Evolutionary conservation across 2,329 filamentous ascomycete genomes (phyloP).

Genomic region (Penicillium sumatraense): DNA sequence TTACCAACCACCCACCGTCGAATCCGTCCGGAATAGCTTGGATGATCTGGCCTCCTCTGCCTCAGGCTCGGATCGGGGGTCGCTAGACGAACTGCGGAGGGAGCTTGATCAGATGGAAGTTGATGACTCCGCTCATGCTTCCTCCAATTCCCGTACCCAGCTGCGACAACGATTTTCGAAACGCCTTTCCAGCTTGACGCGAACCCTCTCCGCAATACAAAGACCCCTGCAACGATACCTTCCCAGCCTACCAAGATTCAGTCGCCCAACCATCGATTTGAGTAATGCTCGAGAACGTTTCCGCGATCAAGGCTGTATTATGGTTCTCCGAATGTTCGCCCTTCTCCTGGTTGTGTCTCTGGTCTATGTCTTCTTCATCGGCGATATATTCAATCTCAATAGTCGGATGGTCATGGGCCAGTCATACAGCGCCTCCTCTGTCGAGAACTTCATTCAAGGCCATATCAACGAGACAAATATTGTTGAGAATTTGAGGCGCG

Average conservation of each 20-base stretch:
- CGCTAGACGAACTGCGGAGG: slow-evolving; percentile 70
- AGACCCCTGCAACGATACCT: slow-evolving; percentile 55
- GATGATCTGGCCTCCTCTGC: slow-evolving; percentile 60
- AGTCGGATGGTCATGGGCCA: slow-evolving; percentile 67
- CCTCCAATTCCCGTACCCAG: slow-evolving; percentile 39
- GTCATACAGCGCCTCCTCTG: slow-evolving; percentile 81
- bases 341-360: slow-evolving; percentile 75
- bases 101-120: slow-evolving; percentile 91
- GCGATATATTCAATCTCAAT: slow-evolving; percentile 76
- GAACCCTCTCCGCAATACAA: slow-evolving; percentile 62
- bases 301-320: slow-evolving; percentile 62
- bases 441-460: slow-evolving; percentile 74
- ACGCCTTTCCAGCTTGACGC: slow-evolving; percentile 59
- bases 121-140: slow-evolving; percentile 62
- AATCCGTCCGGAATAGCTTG: slow-evolving; percentile 71
- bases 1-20: slow-evolving; percentile 81
- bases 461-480: slow-evolving; percentile 73
- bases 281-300: slow-evolving; percentile 35
- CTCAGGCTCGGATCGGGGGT: slow-evolving; percentile 57
- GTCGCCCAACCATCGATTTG: slow-evolving; percentile 45
- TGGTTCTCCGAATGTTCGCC: slow-evolving; percentile 74
- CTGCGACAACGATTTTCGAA: slow-evolving; percentile 60
- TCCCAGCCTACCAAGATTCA: slow-evolving; percentile 47
- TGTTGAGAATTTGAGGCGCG: slow-evolving; percentile 73
- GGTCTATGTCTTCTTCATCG: slow-evolving; percentile 83